Evolutionary conservation across 75 land plant genomes (phyloP), one percentile per base, ranked within the genome.

Genomic region (Cryptomeria japonica): DNA sequence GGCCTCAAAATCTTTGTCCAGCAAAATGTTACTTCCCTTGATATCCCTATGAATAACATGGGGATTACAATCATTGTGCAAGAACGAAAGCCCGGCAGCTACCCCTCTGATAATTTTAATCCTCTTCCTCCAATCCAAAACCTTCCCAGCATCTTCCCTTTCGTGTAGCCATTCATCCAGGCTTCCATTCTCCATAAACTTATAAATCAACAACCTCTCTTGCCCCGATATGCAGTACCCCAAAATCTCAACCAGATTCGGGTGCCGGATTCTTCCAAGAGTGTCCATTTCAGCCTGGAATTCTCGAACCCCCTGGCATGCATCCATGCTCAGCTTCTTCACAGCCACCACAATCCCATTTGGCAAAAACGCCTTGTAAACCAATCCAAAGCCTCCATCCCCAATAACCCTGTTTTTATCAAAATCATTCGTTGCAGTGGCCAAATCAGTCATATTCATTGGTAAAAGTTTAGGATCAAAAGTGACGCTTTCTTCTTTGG

Each of bases 201-300:
- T 94, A 91, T 98, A 98, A 78, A 98, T 90, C 68, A 98, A 87
- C 58, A 97, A 70, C 61, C 98, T 89, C 34, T 95, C 95, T 42
- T 84, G 78, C 38, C 95, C 93, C 36, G 87, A 47, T 56, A 49
- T 84, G 79, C 96, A 91, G 89, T 89, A 97, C 9, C 94, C 99
- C 61, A 95, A 88, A 47, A 98, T 91, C 84, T 90, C 84, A 39
- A 94, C 97, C 44, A 98, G 88, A 85, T 98, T 96, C 25, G 68
- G 85, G 91, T 98, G 99, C 2, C 87, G 93, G 89, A 97, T 88
- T 85, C 91, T 87, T 10, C 93, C 97, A 0, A 98, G 89, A 16
- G 99, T 97, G 14, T 95, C 97, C 89, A 96, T 91, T 92, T 98
- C 99, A 19, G 99, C 99, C 36, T 91, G 91, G 78, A 95, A 96